Conservation (phyloP, 345 rosid genomes). For the Turnera subulata region DNA sequence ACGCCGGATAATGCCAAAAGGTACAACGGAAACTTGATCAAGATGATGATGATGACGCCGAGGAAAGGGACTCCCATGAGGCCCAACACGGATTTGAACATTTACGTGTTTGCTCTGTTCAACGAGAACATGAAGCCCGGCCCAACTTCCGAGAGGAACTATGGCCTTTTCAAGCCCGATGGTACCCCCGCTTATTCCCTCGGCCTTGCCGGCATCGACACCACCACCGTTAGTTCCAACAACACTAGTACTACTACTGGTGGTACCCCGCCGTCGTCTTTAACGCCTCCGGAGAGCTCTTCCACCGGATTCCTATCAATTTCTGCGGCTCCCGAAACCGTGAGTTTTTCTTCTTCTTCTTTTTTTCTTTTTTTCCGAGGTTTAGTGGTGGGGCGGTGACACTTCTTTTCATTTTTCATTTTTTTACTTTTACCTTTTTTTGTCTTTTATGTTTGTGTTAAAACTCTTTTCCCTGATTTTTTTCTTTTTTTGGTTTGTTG, state of each 20-base stretch:
- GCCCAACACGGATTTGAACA: slow-evolving; percentile 52
- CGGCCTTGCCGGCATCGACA: slow-evolving; percentile 17
- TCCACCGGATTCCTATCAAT: slow-evolving; percentile 26
- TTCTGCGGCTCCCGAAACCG: slow-evolving; percentile 11
- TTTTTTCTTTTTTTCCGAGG: background rate
- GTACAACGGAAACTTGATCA: slow-evolving; percentile 78
- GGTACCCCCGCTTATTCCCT: slow-evolving; percentile 67
- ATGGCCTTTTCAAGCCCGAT: slow-evolving; percentile 90
- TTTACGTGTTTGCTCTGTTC: slow-evolving; percentile 80
- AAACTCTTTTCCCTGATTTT: no score
- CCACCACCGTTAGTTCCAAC: slow-evolving; percentile 2
- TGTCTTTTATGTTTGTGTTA: no score
- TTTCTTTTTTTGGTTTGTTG: no score
- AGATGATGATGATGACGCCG: slow-evolving; percentile 40
- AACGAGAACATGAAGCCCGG: slow-evolving; percentile 97
- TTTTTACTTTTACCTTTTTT: background rate
- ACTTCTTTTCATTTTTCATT: background rate
- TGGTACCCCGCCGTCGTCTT: slow-evolving; percentile 1
- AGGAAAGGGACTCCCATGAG: slow-evolving; percentile 76
- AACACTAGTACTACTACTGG: slow-evolving; percentile 2
- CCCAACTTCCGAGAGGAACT: slow-evolving; percentile 91
- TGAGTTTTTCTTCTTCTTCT: background rate
- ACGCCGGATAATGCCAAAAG: slow-evolving; percentile 74
- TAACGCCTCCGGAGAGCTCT: slow-evolving; percentile 16
- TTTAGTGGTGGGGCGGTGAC: no score